Percentiles rank a stretch among this genome's conserved stretches.
Evolutionary conservation across 306 rosid species (phyloP).

Genomic region (Comarum palustre): DNA sequence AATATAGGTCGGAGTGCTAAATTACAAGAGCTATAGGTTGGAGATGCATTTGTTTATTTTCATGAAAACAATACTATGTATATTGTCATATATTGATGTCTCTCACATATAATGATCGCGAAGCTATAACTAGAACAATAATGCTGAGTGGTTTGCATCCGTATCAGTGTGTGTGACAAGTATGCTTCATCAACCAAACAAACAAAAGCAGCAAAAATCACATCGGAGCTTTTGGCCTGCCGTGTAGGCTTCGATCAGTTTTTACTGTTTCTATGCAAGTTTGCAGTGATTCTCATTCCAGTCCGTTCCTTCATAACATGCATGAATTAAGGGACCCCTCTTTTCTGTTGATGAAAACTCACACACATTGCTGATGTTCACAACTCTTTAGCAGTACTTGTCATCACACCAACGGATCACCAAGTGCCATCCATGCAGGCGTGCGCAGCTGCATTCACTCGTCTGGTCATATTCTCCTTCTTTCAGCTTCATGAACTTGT

Average conservation of each 20-base stretch:
- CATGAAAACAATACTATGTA: no score
- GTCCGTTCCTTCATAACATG: constrained; percentile 10
- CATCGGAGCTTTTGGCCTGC: constrained; percentile 38
- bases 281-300: constrained; percentile 4
- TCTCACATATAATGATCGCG: no score
- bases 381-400: not conserved
- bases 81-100: no score
- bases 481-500: not conserved
- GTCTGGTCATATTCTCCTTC: not conserved
- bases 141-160: constrained; percentile 8
- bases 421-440: not conserved
- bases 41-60: no score
- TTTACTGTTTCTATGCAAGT: not conserved
- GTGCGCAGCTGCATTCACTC: not conserved
- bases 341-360: not conserved
- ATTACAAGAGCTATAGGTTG: not conserved
- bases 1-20: not conserved
- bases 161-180: not conserved
- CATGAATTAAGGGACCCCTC: not conserved
- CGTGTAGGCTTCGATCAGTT: constrained; percentile 30
- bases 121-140: not conserved
- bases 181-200: not conserved
- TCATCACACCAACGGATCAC: not conserved
- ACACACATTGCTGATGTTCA: not conserved
- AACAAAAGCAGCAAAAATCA: not conserved